Evolutionary conservation across 176 grass and related monocot species (phyloP).

Genomic region (Stipa capillata): DNA sequence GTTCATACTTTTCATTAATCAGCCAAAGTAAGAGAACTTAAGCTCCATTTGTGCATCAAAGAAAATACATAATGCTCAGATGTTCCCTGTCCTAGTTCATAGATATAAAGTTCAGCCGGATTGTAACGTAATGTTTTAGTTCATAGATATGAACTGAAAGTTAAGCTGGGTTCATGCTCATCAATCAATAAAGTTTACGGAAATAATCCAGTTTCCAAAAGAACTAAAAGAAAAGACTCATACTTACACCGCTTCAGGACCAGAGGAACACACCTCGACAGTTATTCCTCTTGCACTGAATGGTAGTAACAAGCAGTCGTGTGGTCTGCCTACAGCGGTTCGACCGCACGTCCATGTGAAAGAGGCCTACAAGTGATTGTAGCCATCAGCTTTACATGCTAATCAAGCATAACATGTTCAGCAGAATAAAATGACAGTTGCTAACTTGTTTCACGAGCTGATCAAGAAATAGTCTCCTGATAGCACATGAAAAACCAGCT

Average conservation of each 20-base stretch:
- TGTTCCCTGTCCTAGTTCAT: not conserved
- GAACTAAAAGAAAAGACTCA: no score
- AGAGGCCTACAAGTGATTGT: not conserved
- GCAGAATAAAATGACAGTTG: not conserved
- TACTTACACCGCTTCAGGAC: no score
- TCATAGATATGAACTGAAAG: not conserved
- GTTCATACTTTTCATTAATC: not conserved
- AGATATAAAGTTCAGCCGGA: not conserved
- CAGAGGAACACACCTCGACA: not conserved
- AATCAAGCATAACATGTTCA: not conserved
- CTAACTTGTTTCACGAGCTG: not conserved
- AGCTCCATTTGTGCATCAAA: not conserved
- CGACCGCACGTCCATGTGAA: no score
- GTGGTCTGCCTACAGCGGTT: not conserved
- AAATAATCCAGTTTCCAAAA: no score
- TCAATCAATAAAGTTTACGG: not conserved
- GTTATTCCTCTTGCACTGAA: not conserved
- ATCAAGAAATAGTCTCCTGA: not conserved
- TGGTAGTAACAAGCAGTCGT: not conserved
- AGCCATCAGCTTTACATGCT: not conserved
- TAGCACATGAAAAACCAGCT: not conserved
- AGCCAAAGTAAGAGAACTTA: not conserved
- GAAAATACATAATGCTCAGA: not conserved
- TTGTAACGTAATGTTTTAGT: not conserved
- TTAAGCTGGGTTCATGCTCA: not conserved